Evolutionary conservation across 139 green algal species (phyloP), one percentile per base, ranked within the genome.

Genomic region (Closterium sp.): DNA sequence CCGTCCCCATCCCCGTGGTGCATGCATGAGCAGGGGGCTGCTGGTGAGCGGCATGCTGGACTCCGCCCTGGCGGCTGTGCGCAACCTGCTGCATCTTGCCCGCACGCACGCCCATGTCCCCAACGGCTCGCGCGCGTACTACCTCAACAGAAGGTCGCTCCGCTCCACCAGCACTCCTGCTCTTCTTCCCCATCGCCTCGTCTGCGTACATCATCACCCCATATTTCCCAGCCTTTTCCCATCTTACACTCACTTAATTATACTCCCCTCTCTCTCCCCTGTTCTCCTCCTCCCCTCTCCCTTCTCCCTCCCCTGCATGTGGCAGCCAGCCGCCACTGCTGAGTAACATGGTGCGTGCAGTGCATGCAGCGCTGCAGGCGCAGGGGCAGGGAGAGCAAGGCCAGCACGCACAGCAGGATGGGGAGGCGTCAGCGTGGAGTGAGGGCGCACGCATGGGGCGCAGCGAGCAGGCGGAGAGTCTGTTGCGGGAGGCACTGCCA

Each of bases 91-190:
- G 29, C 85, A 88, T 28, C 87, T 98, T 38, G 93, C 97, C 34
- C 91, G 96, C 28, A 24, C 2, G 2, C 95, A 96, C 88, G 98
- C 97, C n/a, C 96, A 97, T 89, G 95, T 99, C 21, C 98, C 98
- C 31, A 99, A 99, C 91, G 98, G 98, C 19, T 93, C 94, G 0
- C 93, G 97, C 21, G 87, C 91, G 6, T 99, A 99, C 95, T 99
- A 99, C 95, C 90, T 98, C 22, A 99, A 99, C 93, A 73, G 91
- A 29, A 98, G 96, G 89, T 97, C 98, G 94, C 97, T 73, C 50
- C 50, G 6, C 50, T 73, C 50, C 50, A 22, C 50, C 17, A 22
- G 24, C 4, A 1, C 50, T 73, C 50, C 6, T 6, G 17, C 50
- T 21, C 50, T 73, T 73, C 50, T 73, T 24, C 13, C 50, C 50